Evolutionary conservation across 495 filamentous ascomycete species (phyloP), one percentile per base, ranked within the genome.

Genomic region (Penicillium soppii): DNA sequence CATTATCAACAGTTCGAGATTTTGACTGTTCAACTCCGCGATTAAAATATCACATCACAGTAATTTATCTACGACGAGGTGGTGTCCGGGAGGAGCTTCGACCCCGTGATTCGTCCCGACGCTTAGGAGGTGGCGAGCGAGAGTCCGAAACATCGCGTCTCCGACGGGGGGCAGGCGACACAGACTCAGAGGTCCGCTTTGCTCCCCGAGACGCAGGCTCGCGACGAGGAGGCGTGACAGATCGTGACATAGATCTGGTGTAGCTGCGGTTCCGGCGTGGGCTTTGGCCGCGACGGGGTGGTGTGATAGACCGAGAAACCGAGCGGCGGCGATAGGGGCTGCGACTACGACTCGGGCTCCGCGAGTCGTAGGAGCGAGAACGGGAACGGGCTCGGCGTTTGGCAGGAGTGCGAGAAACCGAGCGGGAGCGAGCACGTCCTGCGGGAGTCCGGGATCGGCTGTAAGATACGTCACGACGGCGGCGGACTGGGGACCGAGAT

Each of bases 401-500:
- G 2, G 62, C 58, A 3, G 66, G 63, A 4, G 62, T 65, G 21
- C 62, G 68, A n/a, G 67, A 72, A 7, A 57, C 32, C 15, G 56
- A 59, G 5, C 25, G 55, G n/a, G 64, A 53, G 9, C 58, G 52
- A 8, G 43, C 35, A 16, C 32, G 30, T 36, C 53, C 50, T 36
- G 44, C 40, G 7, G 56, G 59, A 5, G 48, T 47, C 5, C 52
- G 50, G 13, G 62, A 72, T 5, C 68, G 66, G 54, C 70, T 71
- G 49, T 62, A 56, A 2, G 69, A 68, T 17, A 56, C 47, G 35
- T 61, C 68, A 41, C 68, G 70, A n/a, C 58, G 59, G 42, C 46
- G 70, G 59, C 32, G 70, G 59, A 23, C 64, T 47, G 37, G 71
- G 63, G 61, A 56, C 23, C 69, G 69, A 19, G 73, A 76, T 35